Evolutionary conservation across 352 stramenopile genomes (phyloP), one percentile per base, ranked within the genome.

Genomic region (Discostella stelligera): DNA sequence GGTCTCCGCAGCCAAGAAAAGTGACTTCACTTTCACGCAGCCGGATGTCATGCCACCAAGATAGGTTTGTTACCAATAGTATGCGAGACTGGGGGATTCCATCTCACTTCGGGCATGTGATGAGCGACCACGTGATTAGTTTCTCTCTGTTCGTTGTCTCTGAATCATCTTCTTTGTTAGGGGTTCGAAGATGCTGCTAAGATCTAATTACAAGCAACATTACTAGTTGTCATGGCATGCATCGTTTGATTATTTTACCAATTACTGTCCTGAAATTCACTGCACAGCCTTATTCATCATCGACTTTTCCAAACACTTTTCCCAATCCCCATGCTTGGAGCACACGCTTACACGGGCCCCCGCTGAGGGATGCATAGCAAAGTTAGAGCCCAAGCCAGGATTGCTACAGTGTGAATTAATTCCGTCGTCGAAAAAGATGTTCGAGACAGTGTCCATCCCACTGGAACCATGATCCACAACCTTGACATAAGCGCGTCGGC

Each of bases 1-100:
- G 23, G 61, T 60, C 21, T 41, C 30, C 27, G 39, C 70, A 48
- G 63, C 49, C 41, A 53, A 44, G 21, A 53, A 10, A 52, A 61
- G 79, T 71, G 85, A 83, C 18, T 94, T 93, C 66, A 84, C 83
- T 2, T 94, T 94, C 64, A 89, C 73, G 60, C 84, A 91, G 64
- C 89, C 89, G n/a, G 87, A 92, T 63, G 76, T 73, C 0, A 93
- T 94, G 87, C 89, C 89, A 50, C 89, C 89, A 60, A 85, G 85
- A 82, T 92, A 80, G 82, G 71, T 66, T 13, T 8, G 54, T 21
- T 20, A 39, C 18, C 30, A 27, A 21, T 23, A 37, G 27, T 53
- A 20, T 37, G 23, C 27, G 2, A 32, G 27, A 32, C 27, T 50
- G 14, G 44, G 25, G 30, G 13, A 41, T 60, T 41, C 0, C 1